Evolutionary conservation across 2,329 filamentous ascomycete species (phyloP), one percentile per base, ranked within the genome.

Genomic region (Aureobasidium sp.): DNA sequence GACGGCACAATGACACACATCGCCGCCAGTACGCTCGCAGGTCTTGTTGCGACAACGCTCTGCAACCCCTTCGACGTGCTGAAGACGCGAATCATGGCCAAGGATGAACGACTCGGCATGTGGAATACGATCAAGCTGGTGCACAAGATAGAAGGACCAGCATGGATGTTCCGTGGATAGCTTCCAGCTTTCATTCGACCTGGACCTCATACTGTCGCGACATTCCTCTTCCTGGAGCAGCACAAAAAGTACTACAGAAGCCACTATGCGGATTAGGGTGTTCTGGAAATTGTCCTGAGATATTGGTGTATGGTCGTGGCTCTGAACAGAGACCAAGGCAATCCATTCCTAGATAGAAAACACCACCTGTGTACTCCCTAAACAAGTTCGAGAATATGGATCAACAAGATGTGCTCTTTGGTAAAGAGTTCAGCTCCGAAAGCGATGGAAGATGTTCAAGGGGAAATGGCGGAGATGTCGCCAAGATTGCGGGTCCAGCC

Each of bases 111-210:
- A 39, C 75, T 82, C 65, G 78, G 82, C 30, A 75, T 94, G 34
- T 65, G 82, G 3, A 78, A 77, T 61, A 73, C 91, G 27, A 75
- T 95, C 59, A 75, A 77, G 44, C 84, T 89, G 48, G 85, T 92
- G 36, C 89, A 86, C 66, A 81, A 78, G 60, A 77, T 82, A n/a
- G 89, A 95, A 70, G 91, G 91, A 1, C 73, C 89, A 53, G 76
- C 81, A 48, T 96, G 91, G 91, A 87, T 93, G 82, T 95, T 95
- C 76, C 89, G 90, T 74, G 91, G 91, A 64, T 95, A 90, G 90
- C 85, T 92, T 50, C 91, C 91, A n/a, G 86, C 84, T 70, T 87
- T 87, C 66, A 84, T 87, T 61, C 78, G 85, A 8, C 72, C 87
- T 25, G 85, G 85, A 2, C 85, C 85, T 39, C 91, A 96, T 77